These are phyloP conservation scores for Termitomyces eurrhizus DNA, from an alignment of 768 basidiomycete genomes.

Conservation along the genomic window DNA sequence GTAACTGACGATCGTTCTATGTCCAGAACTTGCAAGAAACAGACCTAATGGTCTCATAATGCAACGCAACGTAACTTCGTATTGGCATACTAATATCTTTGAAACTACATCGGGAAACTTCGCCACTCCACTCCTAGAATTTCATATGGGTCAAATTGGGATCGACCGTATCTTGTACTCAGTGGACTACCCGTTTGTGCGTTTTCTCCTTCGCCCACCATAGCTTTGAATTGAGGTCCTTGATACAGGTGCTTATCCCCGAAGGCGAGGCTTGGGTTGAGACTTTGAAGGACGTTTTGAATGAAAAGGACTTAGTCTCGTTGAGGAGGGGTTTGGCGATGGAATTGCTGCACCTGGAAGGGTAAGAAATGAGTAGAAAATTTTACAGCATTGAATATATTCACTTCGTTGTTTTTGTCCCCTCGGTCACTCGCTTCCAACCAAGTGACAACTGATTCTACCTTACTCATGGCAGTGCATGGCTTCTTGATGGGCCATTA, in stretches of 20 bases:
- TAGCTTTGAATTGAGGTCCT: background rate
- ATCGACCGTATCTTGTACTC: slow-evolving; percentile 38
- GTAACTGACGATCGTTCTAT: background rate
- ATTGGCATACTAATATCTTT: slow-evolving; percentile 35
- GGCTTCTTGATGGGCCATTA: too few species aligned
- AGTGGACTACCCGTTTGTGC: slow-evolving; percentile 33
- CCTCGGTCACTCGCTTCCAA: background rate
- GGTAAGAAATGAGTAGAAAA: slow-evolving; percentile 6
- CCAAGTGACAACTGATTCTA: too few species aligned
- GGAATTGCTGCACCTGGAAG: slow-evolving; percentile 24
- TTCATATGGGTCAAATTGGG: slow-evolving; percentile 37
- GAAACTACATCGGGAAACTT: slow-evolving; percentile 41
- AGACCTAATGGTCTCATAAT: slow-evolving; percentile 30
- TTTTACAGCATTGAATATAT: background rate
- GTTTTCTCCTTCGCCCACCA: background rate
- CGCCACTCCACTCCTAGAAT: slow-evolving; percentile 33
- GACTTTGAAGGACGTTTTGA: slow-evolving; percentile 18
- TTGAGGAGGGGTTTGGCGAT: slow-evolving; percentile 26
- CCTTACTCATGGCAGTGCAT: too few species aligned
- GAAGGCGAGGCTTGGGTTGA: slow-evolving; percentile 23
- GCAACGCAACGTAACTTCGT: slow-evolving; percentile 32
- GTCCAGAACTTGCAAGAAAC: slow-evolving; percentile 28
- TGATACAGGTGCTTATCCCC: slow-evolving; percentile 17
- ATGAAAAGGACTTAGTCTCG: slow-evolving; percentile 18
- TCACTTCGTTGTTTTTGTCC: background rate